These are phyloP conservation scores for Backusella macrospora DNA, from an alignment of 192 early-diverging fungal genomes.

Conservation along the genomic window DNA sequence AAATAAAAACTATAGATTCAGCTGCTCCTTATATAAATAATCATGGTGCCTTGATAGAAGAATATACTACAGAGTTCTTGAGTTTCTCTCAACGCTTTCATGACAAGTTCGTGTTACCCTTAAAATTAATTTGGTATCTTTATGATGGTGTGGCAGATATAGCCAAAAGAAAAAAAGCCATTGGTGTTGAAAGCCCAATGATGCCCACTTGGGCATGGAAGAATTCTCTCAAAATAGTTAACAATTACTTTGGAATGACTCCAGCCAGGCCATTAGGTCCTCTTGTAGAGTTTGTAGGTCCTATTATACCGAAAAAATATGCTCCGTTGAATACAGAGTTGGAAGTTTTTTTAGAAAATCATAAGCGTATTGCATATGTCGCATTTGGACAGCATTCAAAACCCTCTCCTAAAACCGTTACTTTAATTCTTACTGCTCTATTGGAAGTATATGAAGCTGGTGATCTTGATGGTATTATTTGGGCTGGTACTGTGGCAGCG, in stretches of 20 bases:
- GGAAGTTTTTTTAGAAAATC: slow-evolving; percentile 20
- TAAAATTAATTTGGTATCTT: too few species aligned
- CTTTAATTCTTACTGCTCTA: slow-evolving; percentile 27
- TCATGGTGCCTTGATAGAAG: not conserved
- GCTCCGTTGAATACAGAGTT: not conserved
- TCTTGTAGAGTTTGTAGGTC: slow-evolving; percentile 35
- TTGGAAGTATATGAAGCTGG: slow-evolving; percentile 23
- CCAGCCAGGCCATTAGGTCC: slow-evolving; percentile 23
- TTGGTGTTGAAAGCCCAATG: not conserved
- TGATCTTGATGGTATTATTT: slow-evolving; percentile 39
- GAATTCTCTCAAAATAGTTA: slow-evolving; percentile 26
- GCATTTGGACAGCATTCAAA: slow-evolving; percentile 34
- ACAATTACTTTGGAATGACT: slow-evolving; percentile 27
- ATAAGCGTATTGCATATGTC: slow-evolving; percentile 30
- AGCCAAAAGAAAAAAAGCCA: not conserved
- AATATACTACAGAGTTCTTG: not conserved
- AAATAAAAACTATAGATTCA: not conserved
- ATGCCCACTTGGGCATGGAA: not conserved
- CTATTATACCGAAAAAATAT: slow-evolving; percentile 34
- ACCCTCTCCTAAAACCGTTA: not conserved
- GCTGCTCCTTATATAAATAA: slow-evolving; percentile 2
- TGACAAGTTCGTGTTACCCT: not conserved
- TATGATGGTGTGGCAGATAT: not conserved
- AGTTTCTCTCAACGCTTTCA: not conserved
- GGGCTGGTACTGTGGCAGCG: slow-evolving; percentile 11